Conservation (phyloP, 441 rosid species). For the Pelargonium myrrhifolium region DNA sequence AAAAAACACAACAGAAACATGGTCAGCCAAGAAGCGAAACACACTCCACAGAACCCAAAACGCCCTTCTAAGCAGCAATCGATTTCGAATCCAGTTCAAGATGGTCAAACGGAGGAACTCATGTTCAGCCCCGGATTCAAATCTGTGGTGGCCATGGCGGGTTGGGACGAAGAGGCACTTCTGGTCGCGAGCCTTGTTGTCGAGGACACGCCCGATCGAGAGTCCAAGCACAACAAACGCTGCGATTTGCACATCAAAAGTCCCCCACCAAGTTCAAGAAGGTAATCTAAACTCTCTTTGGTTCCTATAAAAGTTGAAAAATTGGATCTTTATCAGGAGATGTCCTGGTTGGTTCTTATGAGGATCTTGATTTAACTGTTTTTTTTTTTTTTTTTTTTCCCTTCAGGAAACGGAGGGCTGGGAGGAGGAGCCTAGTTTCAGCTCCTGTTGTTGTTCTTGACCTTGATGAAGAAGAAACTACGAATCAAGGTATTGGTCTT, state of each 20-base stretch:
- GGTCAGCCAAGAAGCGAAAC: constrained; percentile 36
- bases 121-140: constrained; percentile 80
- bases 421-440: constrained; percentile 34
- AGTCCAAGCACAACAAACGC: constrained; percentile 49
- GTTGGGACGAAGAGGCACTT: constrained; percentile 95
- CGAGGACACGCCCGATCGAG: constrained; percentile 82
- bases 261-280: constrained; percentile 62
- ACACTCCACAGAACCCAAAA: constrained; percentile 21
- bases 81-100: constrained; percentile 15
- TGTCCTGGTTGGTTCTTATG: neutral
- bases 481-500: constrained; percentile 33
- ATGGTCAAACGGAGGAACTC: constrained; percentile 25
- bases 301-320: neutral
- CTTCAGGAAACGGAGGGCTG: constrained; percentile 54
- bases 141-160: constrained; percentile 87
- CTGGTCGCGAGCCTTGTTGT: constrained; percentile 64
- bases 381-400: neutral
- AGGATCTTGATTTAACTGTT: neutral
- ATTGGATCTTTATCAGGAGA: neutral
- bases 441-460: constrained; percentile 43
- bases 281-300: constrained; percentile 29
- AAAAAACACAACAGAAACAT: constrained; percentile 22
- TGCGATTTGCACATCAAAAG: constrained; percentile 46
- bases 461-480: constrained; percentile 48
- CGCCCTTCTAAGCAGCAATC: constrained; percentile 11